Base-by-base conservation (phyloP, 1,284 basidiomycete species). In the Ganoderma lingzhi region DNA sequence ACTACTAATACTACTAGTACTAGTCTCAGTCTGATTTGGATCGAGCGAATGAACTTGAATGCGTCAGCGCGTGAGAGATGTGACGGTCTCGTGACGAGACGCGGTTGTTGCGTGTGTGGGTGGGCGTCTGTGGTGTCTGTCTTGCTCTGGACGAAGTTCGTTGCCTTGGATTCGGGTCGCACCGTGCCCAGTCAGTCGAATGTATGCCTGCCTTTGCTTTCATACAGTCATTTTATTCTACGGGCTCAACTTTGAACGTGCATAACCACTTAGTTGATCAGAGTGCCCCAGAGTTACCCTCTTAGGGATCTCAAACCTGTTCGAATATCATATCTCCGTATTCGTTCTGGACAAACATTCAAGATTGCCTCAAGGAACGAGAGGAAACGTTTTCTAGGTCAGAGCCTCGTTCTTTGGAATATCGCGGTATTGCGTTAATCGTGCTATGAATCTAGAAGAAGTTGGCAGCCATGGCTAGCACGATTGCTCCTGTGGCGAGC, bases 401-500 rank as follows among this genome's bases (percentile, higher is more conserved):
- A 61, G 23, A 15, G 12, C 12, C 23, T 23, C 3, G n/a, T 19
- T 15, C 23, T 17, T 41, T 41, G 19, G 6, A 14, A 14, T 10
- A 12, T 42, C 8, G 14, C 12, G 1, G 17, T 17, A 12, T 30
- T 30, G 12, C 9, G 59, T 60, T 19, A 60, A 35, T 61, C 65
- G 69, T 44, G 70, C 59, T 17, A 8, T 44, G 9, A 3, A 6
- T 45, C n/a, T 9, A 59, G 56, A 19, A 59, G 14, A 35, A 9
- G 12, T 28, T 10, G 14, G 28, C 14, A 23, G 23, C 23, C 23
- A 73, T 73, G 72, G 66, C 68, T 30, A 85, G 84, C 66, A 82
- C 86, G 3, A 90, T 90, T 74, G 81, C 85, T 23, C 84, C 87
- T 61, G 83, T 93, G 63, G 87, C 89, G n/a, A 84, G 82, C 45